phyloP scores from a whole-genome alignment of 2,329 filamentous ascomycete genomes.

The Neopestalotiopsis sp. region DNA sequence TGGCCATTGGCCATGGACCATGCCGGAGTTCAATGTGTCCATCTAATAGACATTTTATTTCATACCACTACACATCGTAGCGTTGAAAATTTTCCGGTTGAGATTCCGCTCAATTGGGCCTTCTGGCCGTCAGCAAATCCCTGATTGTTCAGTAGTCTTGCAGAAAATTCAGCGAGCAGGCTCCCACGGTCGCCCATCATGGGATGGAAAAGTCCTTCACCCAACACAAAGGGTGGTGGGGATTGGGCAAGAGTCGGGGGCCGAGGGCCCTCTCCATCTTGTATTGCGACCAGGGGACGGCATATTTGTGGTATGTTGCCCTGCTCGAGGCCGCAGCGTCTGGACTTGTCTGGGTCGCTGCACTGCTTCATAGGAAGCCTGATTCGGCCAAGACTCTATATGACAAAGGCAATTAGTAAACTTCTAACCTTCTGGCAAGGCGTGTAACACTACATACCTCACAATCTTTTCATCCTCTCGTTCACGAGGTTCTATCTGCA shows the following conservation, averaged over 20 bases:
- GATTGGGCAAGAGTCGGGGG: neutral
- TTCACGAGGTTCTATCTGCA: constrained; percentile 92
- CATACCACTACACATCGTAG: neutral
- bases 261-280: neutral
- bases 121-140: neutral
- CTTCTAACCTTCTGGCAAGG: neutral
- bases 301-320: neutral
- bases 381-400: constrained; percentile 65
- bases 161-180: neutral
- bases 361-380: constrained; percentile 57
- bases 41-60: neutral
- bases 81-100: neutral
- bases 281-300: constrained; percentile 1
- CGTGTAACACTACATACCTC: constrained; percentile 68
- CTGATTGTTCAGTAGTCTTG: neutral
- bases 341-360: neutral
- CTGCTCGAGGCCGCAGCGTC: neutral
- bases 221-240: constrained; percentile 1
- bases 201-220: neutral
- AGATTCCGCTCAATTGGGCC: neutral
- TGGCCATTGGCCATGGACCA: neutral
- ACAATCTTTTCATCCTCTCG: constrained; percentile 99
- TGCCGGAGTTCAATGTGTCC: neutral
- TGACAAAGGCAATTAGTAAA: constrained; percentile 33
- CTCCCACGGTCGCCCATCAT: neutral